A percentile compares a stretch with the other conserved stretches of the same genome.
Conservation (phyloP, 1,139 yeast genomes). For the Yamadazyma triangularis region DNA sequence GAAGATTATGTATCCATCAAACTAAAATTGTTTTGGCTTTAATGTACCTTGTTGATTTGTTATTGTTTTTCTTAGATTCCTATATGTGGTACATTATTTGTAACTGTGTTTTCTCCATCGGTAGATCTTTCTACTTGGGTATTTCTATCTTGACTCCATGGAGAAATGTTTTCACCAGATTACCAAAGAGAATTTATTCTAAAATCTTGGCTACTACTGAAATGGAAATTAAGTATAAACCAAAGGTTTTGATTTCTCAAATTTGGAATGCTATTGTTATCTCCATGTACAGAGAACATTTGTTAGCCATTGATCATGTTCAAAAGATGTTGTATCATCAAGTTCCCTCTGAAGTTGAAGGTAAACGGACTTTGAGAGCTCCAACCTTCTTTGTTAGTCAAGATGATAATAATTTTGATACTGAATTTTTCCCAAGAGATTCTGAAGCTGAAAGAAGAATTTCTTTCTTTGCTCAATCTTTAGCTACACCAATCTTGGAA, state of each 20-base stretch:
- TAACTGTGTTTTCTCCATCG: slow-evolving; percentile 93
- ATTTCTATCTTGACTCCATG: slow-evolving; percentile 97
- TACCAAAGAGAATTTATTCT: slow-evolving; percentile 97
- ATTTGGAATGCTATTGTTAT: slow-evolving; percentile 98
- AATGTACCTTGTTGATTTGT: slow-evolving; percentile 87
- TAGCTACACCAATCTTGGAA: slow-evolving; percentile 97
- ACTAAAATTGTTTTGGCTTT: slow-evolving; percentile 84
- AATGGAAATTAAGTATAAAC: slow-evolving; percentile 98
- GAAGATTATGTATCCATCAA: slow-evolving; percentile 73
- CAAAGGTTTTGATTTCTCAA: slow-evolving; percentile 95
- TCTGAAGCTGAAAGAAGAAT: slow-evolving; percentile 99
- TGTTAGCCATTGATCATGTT: slow-evolving; percentile 95
- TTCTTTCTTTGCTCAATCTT: slow-evolving; percentile 96
- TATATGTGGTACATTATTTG: slow-evolving; percentile 97
- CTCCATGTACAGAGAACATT: slow-evolving; percentile 97
- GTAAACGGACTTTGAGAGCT: slow-evolving; percentile 96
- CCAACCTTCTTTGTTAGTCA: slow-evolving; percentile 98
- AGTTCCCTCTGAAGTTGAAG: slow-evolving; percentile 96
- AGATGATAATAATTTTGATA: slow-evolving; percentile 90
- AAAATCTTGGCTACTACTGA: slow-evolving; percentile 96
- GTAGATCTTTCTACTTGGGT: slow-evolving; percentile 97
- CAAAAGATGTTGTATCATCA: slow-evolving; percentile 95
- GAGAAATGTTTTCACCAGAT: slow-evolving; percentile 96
- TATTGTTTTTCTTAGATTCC: slow-evolving; percentile 96
- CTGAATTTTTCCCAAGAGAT: slow-evolving; percentile 93